Evolutionary conservation across 169 alveolate species (phyloP).

Genomic region (Cryptosporidium sp.): DNA sequence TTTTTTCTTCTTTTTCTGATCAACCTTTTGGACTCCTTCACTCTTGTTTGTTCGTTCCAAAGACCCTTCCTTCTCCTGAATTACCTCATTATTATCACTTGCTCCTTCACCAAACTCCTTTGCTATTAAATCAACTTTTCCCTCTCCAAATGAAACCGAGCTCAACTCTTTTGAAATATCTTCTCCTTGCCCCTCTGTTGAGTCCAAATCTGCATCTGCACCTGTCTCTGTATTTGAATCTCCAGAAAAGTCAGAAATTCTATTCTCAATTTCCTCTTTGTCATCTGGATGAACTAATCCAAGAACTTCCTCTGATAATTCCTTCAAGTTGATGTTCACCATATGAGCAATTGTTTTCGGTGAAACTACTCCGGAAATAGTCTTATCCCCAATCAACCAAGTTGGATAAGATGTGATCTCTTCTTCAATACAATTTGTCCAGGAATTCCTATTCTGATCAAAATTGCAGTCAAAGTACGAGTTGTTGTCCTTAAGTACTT

Average conservation of each 20-base stretch:
- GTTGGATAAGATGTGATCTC: conserved; percentile 51
- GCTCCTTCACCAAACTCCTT: conserved; percentile 2
- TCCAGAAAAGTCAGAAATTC: conserved; percentile 11
- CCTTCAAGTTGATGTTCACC: conserved; percentile 50
- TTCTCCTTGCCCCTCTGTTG: not conserved
- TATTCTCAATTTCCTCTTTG: conserved; percentile 28
- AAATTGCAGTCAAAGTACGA: conserved; percentile 43
- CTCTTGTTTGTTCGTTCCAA: not conserved
- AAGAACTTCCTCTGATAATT: conserved; percentile 40
- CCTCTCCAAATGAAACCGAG: conserved; percentile 2
- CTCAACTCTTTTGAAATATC: not conserved
- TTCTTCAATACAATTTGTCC: conserved; percentile 58
- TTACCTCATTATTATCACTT: not conserved
- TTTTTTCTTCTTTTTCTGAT: not conserved
- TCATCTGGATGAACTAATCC: conserved; percentile 62
- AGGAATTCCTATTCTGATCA: conserved; percentile 16
- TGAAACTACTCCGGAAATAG: conserved; percentile 48
- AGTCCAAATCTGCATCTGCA: not conserved
- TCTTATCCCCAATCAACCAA: conserved; percentile 71
- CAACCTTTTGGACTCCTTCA: not conserved
- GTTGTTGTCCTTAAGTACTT: conserved; percentile 34
- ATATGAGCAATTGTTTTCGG: conserved; percentile 53
- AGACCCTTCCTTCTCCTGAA: not conserved
- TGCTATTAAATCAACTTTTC: not conserved
- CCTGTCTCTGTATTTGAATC: conserved; percentile 1